Percentiles rank a stretch among this genome's conserved stretches.
phyloP scores from a whole-genome alignment of 352 stramenopile species.

The Globisporangium spinosum region DNA sequence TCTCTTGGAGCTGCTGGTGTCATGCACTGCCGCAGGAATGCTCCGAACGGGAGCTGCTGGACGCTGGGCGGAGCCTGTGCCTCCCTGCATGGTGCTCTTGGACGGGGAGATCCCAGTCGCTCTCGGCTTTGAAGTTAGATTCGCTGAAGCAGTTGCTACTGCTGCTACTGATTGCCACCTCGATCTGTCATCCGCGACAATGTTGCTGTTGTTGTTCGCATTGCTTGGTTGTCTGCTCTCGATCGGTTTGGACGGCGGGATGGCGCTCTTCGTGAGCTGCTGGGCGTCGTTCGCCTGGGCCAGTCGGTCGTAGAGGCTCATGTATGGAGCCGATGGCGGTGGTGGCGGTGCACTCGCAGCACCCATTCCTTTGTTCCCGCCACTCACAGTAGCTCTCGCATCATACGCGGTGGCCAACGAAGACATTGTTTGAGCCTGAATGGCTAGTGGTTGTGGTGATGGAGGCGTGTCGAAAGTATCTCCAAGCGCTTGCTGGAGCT shows the following conservation, averaged over 20 bases:
- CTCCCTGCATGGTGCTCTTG: slow-evolving; percentile 17
- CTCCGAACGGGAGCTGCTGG: slow-evolving; percentile 3
- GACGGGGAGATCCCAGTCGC: slow-evolving; percentile 10
- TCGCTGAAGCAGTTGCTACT: slow-evolving; percentile 10
- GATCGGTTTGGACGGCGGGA: slow-evolving; percentile 37
- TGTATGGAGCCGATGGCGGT: slow-evolving; percentile 28
- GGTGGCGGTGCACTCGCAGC: not conserved
- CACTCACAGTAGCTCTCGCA: not conserved
- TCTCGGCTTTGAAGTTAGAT: not conserved
- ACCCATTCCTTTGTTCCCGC: not conserved
- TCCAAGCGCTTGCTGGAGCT: slow-evolving; percentile 12
- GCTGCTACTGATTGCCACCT: not conserved
- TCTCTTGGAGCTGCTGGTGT: not conserved
- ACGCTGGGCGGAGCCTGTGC: not conserved
- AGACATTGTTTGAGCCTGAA: not conserved
- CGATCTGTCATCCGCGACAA: not conserved
- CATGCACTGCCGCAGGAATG: not conserved
- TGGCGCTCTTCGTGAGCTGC: slow-evolving; percentile 27
- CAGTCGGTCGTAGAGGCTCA: slow-evolving; percentile 69
- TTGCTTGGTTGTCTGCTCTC: slow-evolving; percentile 6
- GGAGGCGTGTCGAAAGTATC: slow-evolving; percentile 7
- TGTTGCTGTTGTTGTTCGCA: not conserved
- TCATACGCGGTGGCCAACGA: not conserved
- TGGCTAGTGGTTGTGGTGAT: not conserved
- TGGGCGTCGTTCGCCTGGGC: slow-evolving; percentile 42